Evolutionary conservation across 208 protist species (phyloP).

Genomic region (Leishmania mexicana): DNA sequence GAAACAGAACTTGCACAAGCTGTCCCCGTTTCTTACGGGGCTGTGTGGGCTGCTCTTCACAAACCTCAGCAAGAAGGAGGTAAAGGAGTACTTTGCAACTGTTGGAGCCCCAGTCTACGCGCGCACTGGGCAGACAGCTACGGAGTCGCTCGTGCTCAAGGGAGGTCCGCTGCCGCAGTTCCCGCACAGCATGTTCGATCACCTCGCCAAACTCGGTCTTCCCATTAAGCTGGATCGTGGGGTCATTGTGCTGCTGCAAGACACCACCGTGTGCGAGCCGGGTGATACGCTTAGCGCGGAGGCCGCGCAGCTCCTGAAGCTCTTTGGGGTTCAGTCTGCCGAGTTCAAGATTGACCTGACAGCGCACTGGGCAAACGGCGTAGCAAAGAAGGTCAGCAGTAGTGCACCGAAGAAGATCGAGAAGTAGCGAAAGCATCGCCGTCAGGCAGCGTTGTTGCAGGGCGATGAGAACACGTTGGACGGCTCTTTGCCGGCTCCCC

Average conservation of each 20-base stretch:
- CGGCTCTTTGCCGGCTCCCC: neutral
- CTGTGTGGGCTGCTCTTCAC: conserved; percentile 94
- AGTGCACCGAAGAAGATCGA: neutral
- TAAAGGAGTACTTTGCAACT: conserved; percentile 90
- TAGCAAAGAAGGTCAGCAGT: conserved; percentile 69
- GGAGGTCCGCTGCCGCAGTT: conserved; percentile 88
- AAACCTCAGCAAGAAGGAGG: conserved; percentile 85
- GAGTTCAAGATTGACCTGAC: conserved; percentile 88
- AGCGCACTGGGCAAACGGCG: conserved; percentile 88
- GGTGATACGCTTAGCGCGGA: conserved; percentile 91
- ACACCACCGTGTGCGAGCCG: conserved; percentile 89
- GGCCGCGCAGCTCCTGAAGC: conserved; percentile 88
- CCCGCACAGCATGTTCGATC: conserved; percentile 93
- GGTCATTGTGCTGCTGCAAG: conserved; percentile 88
- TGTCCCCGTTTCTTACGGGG: conserved; percentile 84
- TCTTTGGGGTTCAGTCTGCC: conserved; percentile 83
- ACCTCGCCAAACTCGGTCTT: conserved; percentile 91
- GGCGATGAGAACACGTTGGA: neutral
- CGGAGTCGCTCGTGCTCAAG: conserved; percentile 69
- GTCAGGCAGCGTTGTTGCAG: neutral
- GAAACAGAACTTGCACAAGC: conserved; percentile 86
- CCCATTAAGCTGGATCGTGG: conserved; percentile 91
- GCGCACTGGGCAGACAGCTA: conserved; percentile 78
- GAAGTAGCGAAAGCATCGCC: neutral
- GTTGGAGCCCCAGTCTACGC: conserved; percentile 87